Percentiles rank a stretch among this genome's conserved stretches.
Conservation (phyloP, 805 yeast species). For the Vanderwaltozyma tropicalis region DNA sequence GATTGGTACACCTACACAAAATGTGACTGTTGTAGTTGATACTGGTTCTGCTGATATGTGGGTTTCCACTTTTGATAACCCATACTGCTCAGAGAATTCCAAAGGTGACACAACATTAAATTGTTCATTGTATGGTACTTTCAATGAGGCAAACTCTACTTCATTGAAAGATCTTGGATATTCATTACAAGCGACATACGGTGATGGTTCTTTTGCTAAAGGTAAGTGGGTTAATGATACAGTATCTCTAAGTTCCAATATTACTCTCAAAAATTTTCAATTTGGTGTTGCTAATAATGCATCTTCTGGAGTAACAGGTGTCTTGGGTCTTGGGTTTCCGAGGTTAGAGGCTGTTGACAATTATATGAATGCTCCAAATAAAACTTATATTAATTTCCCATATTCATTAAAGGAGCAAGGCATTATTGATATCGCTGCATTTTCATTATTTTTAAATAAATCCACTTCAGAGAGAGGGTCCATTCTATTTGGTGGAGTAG, state of each 20-base stretch:
- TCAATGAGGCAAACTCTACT: slow-evolving; percentile 25
- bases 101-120: slow-evolving; percentile 9
- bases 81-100: neutral
- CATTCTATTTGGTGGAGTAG: slow-evolving; percentile 35
- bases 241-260: slow-evolving; percentile 36
- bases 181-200: slow-evolving; percentile 34
- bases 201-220: slow-evolving; percentile 38
- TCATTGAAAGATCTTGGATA: slow-evolving; percentile 17
- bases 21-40: slow-evolving; percentile 34
- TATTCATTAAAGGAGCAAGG: slow-evolving; percentile 11
- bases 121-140: slow-evolving; percentile 34
- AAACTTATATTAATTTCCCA: slow-evolving; percentile 40
- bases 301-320: slow-evolving; percentile 51
- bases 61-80: slow-evolving; percentile 33
- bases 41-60: slow-evolving; percentile 43
- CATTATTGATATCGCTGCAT: slow-evolving; percentile 35
- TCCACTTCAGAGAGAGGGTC: slow-evolving; percentile 35
- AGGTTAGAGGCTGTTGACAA: slow-evolving; percentile 43
- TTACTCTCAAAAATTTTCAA: slow-evolving; percentile 35
- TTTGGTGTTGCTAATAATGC: slow-evolving; percentile 67
- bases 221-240: slow-evolving; percentile 58
- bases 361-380: neutral
- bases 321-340: slow-evolving; percentile 61
- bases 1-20: slow-evolving; percentile 38
- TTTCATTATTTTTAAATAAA: slow-evolving; percentile 40